Evolutionary conservation across 1,284 basidiomycete species (phyloP).

Genomic region (Puccinia hordei): DNA sequence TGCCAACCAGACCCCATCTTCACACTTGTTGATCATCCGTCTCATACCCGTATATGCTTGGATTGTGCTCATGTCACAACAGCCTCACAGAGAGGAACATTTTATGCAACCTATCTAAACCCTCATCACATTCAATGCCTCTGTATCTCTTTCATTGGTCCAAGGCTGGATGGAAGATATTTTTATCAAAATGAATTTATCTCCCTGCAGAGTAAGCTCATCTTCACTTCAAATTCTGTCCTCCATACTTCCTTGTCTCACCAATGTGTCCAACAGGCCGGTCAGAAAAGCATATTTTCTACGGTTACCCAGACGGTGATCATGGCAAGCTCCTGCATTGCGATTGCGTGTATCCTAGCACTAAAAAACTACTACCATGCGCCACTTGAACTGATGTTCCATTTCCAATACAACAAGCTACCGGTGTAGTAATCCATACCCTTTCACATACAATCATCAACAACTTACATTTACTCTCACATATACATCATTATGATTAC

Average conservation of each 20-base stretch:
- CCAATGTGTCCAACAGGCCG: conserved; percentile 65
- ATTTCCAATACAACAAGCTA: conserved; percentile 76
- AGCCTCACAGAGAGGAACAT: conserved; percentile 95
- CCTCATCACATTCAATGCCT: conserved; percentile 89
- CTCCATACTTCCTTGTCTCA: not conserved
- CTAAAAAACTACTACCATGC: conserved; percentile 87
- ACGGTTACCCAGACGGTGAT: conserved; percentile 73
- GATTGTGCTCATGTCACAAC: conserved; percentile 74
- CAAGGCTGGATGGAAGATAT: conserved; percentile 79
- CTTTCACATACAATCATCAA: too few relatives aligned
- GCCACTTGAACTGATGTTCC: conserved; percentile 73
- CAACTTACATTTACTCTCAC: too few relatives aligned
- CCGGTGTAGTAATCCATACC: too few relatives aligned
- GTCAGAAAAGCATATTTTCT: conserved; percentile 73
- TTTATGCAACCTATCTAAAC: conserved; percentile 97
- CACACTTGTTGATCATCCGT: conserved; percentile 69
- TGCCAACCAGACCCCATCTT: conserved; percentile 53
- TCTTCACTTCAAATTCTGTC: not conserved
- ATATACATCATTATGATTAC: too few relatives aligned
- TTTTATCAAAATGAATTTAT: conserved; percentile 74
- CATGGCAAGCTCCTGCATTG: conserved; percentile 69
- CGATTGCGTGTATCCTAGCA: conserved; percentile 75
- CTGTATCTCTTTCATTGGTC: conserved; percentile 76
- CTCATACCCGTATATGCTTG: conserved; percentile 86
- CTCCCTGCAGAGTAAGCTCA: conserved; percentile 73